A percentile compares a stretch with the other conserved stretches of the same genome.
Evolutionary conservation across 345 rosid genomes (phyloP).

Genomic region (Bretschneidera sinensis): DNA sequence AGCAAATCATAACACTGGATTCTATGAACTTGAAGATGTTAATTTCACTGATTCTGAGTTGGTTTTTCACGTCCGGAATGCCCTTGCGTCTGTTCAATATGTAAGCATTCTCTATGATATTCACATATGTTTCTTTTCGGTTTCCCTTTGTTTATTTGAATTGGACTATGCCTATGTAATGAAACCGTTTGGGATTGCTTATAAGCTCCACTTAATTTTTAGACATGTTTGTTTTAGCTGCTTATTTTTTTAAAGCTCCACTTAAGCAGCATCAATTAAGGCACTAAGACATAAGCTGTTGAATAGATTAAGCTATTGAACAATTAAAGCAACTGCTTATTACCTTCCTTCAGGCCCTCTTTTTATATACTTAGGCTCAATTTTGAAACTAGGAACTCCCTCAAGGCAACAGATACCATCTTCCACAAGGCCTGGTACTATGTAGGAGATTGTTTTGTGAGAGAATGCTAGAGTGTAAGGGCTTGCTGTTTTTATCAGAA

Average conservation of each 20-base stretch:
- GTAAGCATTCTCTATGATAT: constrained; percentile 22
- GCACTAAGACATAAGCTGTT: neutral
- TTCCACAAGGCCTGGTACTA: too few species aligned
- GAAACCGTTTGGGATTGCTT: too few species aligned
- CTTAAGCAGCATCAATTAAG: neutral
- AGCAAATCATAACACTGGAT: neutral
- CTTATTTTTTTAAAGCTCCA: too few species aligned
- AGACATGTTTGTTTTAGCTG: too few species aligned
- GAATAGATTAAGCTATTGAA: neutral
- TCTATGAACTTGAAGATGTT: constrained; percentile 24
- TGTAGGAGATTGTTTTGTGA: too few species aligned
- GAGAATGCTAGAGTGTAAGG: neutral
- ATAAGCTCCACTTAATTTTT: too few species aligned
- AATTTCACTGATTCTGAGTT: constrained; percentile 41
- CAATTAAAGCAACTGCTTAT: too few species aligned
- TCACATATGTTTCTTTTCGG: neutral
- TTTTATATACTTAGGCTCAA: too few species aligned
- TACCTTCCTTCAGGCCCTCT: too few species aligned
- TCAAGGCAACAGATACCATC: too few species aligned
- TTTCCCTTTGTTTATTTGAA: neutral
- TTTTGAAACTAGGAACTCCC: too few species aligned
- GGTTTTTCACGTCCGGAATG: constrained; percentile 44
- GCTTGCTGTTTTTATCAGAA: neutral
- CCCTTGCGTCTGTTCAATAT: constrained; percentile 34
- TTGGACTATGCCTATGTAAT: too few species aligned